phyloP scores from a whole-genome alignment of 2,329 filamentous ascomycete genomes.

The Biscogniauxia sp. region DNA sequence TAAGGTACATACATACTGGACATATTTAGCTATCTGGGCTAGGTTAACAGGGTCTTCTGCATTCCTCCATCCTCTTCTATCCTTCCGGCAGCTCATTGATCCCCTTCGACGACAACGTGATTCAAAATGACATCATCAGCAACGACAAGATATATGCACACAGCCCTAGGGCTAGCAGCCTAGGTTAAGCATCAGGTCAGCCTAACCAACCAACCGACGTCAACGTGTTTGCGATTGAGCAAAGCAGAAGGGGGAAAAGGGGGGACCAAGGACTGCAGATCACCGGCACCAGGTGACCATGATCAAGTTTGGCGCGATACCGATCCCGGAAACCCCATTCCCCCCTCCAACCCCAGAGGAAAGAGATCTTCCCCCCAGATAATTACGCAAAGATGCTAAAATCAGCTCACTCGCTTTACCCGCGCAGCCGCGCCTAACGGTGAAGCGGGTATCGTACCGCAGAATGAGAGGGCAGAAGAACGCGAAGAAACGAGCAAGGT shows the following conservation, averaged over 20 bases:
- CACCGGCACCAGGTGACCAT: neutral
- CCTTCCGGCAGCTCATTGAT: neutral
- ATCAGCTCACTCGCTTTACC: slow-evolving; percentile 1
- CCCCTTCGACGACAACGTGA: neutral
- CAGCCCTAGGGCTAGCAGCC: neutral
- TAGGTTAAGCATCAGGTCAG: neutral
- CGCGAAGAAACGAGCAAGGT: neutral
- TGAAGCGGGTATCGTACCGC: neutral
- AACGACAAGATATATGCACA: neutral
- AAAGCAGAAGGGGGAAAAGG: neutral
- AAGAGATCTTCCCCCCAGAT: neutral
- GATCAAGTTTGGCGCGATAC: neutral
- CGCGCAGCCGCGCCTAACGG: neutral
- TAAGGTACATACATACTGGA: neutral
- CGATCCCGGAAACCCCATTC: neutral
- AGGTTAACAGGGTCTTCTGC: neutral
- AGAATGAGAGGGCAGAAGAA: neutral
- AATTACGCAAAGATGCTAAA: neutral
- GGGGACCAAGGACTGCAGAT: neutral
- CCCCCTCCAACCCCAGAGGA: neutral
- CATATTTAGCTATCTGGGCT: too few species aligned
- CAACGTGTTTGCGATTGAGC: neutral
- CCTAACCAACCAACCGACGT: neutral
- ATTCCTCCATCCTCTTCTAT: neutral
- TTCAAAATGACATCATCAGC: neutral